Base-by-base conservation (phyloP, 2,329 filamentous ascomycete genomes). In the Verticillium tricorpus region DNA sequence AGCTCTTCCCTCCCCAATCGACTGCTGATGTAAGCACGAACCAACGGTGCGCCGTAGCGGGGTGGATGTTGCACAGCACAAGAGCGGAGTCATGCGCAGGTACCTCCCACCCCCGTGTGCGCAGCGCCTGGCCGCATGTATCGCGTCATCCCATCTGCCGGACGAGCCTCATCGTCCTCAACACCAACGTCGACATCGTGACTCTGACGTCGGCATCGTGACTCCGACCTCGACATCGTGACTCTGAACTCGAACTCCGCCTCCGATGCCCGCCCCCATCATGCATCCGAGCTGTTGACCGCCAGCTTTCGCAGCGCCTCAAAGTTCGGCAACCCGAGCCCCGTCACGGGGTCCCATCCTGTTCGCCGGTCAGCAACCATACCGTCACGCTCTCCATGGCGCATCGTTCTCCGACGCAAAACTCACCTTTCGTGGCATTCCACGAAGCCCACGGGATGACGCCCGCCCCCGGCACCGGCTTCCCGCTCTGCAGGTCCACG, bases 321-420 rank as follows among this genome's bases (percentile, higher is more conserved):
- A 62, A 80, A 83, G 56, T 76, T 68, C 0, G 81, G 81, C 2
- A 80, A 79, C 14, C 81, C 81, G 14, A 77, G 70, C 1, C 81
- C 81, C 3, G 74, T 76, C 25, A 69, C 69, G 7, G 74, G 74
- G 62, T 77, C 75, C 75, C 75, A 77, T 32, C 73, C 74, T 60
- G 22, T 22, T 34, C 12, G 39, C 22, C 5, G 3, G 50, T 60
- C 19, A 60, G 58, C 28, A 25, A 66, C 3, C 65, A 61, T 4
- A n/a, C 67, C 25, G 25, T 67, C 74, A 11, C 70, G 69, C 9
- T 70, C 70, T 12, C 28, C 28, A 5, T 1, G 4, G 28, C 28
- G 28, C 28, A 28, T 28, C 28, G 28, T 28, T 64, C 63, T 7
- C 65, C 62, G 1, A 73, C 62, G 8, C 62, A 14, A 0, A 70